Evolutionary conservation across 2,329 filamentous ascomycete species (phyloP), one percentile per base, ranked within the genome.

Genomic region (Fusarium sp.): DNA sequence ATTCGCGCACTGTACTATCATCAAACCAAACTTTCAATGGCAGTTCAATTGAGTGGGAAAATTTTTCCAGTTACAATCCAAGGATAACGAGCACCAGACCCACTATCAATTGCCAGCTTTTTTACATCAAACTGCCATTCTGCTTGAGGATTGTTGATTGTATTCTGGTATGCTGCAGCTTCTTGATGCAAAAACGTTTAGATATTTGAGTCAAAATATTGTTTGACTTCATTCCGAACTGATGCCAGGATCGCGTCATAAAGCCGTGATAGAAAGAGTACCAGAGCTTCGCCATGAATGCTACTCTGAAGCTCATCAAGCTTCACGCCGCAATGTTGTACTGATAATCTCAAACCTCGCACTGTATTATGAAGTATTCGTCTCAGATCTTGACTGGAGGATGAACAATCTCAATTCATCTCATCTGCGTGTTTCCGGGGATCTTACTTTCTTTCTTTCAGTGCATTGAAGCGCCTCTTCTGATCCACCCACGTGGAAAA

Each of bases 401-500:
- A 27, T 27, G 32, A 24, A 25, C 9, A 5, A 15, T 38, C 20
- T 50, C 47, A 34, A 22, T 16, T 25, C 58, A 71, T 71, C 64
- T 69, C 51, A 66, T 58, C 66, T 67, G 60, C 62, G 66, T 52
- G 40, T 60, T 58, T 57, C 40, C 44, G 66, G 59, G 53, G 56
- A 66, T 63, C 44, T 69, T 60, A 47, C 43, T 60, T 50, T 20
- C 18, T 42, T 56, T 60, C 42, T 24, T n/a, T n/a, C 44, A 50
- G 32, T 56, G 43, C 27, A 54, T 57, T 50, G 20, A 61, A 62
- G 45, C 49, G 63, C 56, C 51, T 56, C 56, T 55, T 47, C n/a
- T 34, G 62, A 65, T 66, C 63, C 69, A 74, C 63, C 59, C 72
- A 74, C 70, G 63, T 73, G 71, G 67, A 63, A 68, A 34, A 50